phyloP scores from a whole-genome alignment of 2,329 filamentous ascomycete genomes.

The Penicillium sp. region DNA sequence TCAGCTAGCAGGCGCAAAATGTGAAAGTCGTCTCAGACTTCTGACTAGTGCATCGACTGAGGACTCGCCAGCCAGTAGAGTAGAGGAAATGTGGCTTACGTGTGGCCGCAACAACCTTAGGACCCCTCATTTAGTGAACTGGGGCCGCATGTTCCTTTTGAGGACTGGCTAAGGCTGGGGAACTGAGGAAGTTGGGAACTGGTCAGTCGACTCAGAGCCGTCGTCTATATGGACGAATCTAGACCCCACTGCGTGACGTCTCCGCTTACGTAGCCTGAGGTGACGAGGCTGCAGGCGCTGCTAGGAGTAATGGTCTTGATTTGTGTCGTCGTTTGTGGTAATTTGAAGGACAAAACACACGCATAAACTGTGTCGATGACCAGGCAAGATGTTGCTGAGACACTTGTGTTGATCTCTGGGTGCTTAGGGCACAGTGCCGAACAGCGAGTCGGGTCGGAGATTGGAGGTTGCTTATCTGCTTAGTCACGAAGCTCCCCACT shows the following conservation, averaged over 20 bases:
- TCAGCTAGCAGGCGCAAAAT: background rate
- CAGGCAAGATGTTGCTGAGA: background rate
- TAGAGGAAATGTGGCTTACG: constrained; percentile 15
- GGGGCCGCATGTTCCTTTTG: background rate
- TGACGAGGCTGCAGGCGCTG: constrained; percentile 12
- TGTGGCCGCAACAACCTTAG: constrained; percentile 1
- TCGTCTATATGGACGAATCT: constrained; percentile 7
- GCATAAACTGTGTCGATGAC: background rate
- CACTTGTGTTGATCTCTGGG: background rate
- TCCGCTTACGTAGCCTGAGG: constrained; percentile 27
- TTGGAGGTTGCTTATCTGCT: background rate
- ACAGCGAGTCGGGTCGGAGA: constrained; percentile 9
- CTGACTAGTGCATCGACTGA: background rate
- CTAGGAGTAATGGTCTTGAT: background rate
- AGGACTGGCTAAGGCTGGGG: background rate
- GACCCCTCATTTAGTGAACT: background rate
- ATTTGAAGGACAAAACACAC: background rate
- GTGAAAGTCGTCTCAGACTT: background rate
- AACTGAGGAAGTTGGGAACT: background rate
- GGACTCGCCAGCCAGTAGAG: constrained; percentile 1
- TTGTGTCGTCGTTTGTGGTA: background rate
- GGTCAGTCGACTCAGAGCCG: background rate
- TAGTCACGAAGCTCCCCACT: constrained; percentile 6
- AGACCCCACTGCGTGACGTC: constrained; percentile 29
- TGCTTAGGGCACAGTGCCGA: constrained; percentile 15